These are phyloP conservation scores for Aspergillus homomorphus DNA, from an alignment of 495 filamentous ascomycete species.

Conservation along the genomic window DNA sequence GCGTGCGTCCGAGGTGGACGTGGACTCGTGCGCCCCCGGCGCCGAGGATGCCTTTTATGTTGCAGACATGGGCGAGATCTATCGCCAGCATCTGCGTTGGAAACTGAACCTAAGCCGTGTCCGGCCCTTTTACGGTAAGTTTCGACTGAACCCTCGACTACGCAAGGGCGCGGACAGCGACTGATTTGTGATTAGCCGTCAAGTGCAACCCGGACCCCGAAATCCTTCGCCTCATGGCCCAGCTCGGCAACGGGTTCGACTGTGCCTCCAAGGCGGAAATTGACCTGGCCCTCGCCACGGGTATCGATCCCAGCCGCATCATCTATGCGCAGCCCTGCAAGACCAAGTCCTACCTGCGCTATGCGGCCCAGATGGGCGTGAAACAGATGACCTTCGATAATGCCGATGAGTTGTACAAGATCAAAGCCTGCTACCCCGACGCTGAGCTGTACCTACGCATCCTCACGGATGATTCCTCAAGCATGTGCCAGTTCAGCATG, in stretches of 20 bases:
- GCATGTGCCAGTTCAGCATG: slow-evolving; percentile 87
- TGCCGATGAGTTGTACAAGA: slow-evolving; percentile 95
- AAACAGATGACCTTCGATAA: slow-evolving; percentile 99
- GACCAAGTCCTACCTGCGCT: slow-evolving; percentile 94
- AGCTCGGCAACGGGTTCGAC: slow-evolving; percentile 92
- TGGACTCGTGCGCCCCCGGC: slow-evolving; percentile 79
- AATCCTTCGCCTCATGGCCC: slow-evolving; percentile 81
- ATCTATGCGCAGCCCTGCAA: slow-evolving; percentile 99
- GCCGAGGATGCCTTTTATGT: slow-evolving; percentile 98
- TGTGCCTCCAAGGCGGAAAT: slow-evolving; percentile 98
- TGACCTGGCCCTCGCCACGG: slow-evolving; percentile 78
- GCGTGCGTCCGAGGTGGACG: slow-evolving; percentile 76
- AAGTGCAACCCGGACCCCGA: slow-evolving; percentile 96
- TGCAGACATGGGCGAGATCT: slow-evolving; percentile 95
- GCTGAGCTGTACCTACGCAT: slow-evolving; percentile 93
- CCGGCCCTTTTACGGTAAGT: slow-evolving; percentile 93
- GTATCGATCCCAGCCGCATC: slow-evolving; percentile 86
- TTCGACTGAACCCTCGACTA: background rate
- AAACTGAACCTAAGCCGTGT: slow-evolving; percentile 89
- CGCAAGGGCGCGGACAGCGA: background rate
- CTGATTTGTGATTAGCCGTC: slow-evolving; percentile 60
- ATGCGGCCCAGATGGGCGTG: slow-evolving; percentile 75
- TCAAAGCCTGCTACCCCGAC: slow-evolving; percentile 81
- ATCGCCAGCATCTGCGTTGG: slow-evolving; percentile 97
- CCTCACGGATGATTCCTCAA: slow-evolving; percentile 91